phyloP scores from a whole-genome alignment of 2,329 filamentous ascomycete species.

The Botrytis deweyae region DNA sequence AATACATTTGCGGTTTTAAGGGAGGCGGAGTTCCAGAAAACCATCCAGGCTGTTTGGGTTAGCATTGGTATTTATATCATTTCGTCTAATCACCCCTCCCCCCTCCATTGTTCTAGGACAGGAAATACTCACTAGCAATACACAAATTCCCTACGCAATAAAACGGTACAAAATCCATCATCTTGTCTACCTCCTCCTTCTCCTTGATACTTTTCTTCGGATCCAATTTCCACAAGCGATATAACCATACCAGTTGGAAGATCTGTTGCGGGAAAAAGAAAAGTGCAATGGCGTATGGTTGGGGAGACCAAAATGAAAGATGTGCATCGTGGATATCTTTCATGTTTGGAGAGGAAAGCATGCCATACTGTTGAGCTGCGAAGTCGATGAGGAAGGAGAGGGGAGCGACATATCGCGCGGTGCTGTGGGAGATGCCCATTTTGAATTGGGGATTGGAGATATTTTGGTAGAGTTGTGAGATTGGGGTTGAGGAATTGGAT shows the following conservation, averaged over 20 bases:
- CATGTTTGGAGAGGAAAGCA: constrained; percentile 57
- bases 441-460: constrained; percentile 11
- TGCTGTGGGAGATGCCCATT: constrained; percentile 55
- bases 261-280: constrained; percentile 63
- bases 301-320: constrained; percentile 57
- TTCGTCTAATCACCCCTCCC: not conserved
- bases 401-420: constrained; percentile 54
- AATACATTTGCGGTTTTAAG: constrained; percentile 54
- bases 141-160: constrained; percentile 58
- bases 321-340: constrained; percentile 58
- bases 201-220: constrained; percentile 42
- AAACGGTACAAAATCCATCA: constrained; percentile 55
- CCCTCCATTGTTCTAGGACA: not conserved
- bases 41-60: constrained; percentile 51
- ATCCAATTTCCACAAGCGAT: constrained; percentile 52
- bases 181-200: constrained; percentile 46
- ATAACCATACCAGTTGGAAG: constrained; percentile 58
- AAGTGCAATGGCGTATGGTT: constrained; percentile 57
- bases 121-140: constrained; percentile 50
- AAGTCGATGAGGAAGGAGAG: constrained; percentile 57
- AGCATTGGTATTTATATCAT: not conserved
- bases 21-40: constrained; percentile 57
- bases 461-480: not conserved
- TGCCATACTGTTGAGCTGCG: constrained; percentile 58
- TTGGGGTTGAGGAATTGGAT: not conserved